Base-by-base conservation (phyloP, 139 green algal species). In the Yamagishiella unicocca region DNA sequence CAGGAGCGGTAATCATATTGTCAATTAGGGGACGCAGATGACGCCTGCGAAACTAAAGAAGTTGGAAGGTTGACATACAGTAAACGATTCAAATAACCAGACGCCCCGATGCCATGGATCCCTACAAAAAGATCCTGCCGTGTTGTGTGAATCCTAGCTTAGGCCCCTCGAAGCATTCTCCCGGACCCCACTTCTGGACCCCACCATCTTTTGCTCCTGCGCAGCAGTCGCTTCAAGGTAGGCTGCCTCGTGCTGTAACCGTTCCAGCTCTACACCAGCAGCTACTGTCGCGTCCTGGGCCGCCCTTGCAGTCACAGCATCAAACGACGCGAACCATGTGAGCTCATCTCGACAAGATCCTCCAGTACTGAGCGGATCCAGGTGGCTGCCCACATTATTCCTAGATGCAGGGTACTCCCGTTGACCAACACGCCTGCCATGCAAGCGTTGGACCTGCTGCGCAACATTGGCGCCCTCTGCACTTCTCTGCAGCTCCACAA, bases 181-280 rank as follows among this genome's bases (percentile, higher is more conserved):
- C n/a, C n/a, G n/a, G n/a, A n/a, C n/a, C n/a, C n/a, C n/a, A n/a
- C n/a, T n/a, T n/a, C n/a, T n/a, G n/a, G n/a, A 54, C 2, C 80
- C 43, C 31, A 86, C 80, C 62, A 86, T 42, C 80, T 86, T 86
- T 0, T 27, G 42, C 35, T 78, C 29, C 67, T 86, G 80, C 21
- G 80, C 43, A 27, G 43, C 64, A 12, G 24, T 46, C 6, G 64
- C 80, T 14, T 86, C 80, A 6, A 50, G 42, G 43, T 86, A 77
- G 2, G 64, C 80, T 31, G 64, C 42, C 80, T 86, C 80, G 24
- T 86, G 80, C 43, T 77, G 64, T 31, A 78, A n/a, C 37, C 80
- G 64, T 31, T 86, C 80, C 43, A 77, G 31, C 45, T 86, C 80
- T 22, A 77, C 3, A 43, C 14, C 43, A 3, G 64, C 64, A 2